phyloP scores from a whole-genome alignment of 2,329 filamentous ascomycete species.

The Xylaria hypoxylon region DNA sequence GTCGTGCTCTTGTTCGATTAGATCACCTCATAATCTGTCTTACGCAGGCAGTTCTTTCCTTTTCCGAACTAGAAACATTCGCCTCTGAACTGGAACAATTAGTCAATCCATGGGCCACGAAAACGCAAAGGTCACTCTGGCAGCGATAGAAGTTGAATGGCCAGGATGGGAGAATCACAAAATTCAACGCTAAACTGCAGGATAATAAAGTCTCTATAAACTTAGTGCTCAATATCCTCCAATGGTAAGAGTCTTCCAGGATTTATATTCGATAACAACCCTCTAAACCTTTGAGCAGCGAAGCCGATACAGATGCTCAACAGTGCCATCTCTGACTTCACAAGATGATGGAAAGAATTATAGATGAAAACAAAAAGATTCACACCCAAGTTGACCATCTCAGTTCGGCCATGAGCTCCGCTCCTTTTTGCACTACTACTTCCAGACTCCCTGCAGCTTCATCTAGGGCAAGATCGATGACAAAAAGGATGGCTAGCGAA shows the following conservation, averaged over 20 bases:
- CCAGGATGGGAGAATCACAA: conserved; percentile 13
- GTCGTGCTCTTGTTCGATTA: conserved; percentile 26
- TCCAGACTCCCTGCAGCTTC: background rate
- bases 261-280: background rate
- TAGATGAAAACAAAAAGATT: conserved; percentile 25
- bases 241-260: conserved; percentile 18
- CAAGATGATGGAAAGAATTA: conserved; percentile 11
- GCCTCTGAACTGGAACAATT: no score
- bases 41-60: conserved; percentile 21
- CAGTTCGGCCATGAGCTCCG: background rate
- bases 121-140: background rate
- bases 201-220: conserved; percentile 28
- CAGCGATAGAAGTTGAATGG: conserved; percentile 6
- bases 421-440: background rate
- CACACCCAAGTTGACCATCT: conserved; percentile 1
- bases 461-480: background rate
- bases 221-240: conserved; percentile 22
- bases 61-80: conserved; percentile 17
- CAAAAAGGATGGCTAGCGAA: background rate
- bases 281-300: conserved; percentile 9
- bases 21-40: conserved; percentile 31
- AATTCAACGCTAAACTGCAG: conserved; percentile 19
- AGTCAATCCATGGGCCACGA: conserved; percentile 7
- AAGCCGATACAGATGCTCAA: conserved; percentile 31
- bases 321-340: conserved; percentile 6